Base-by-base conservation (phyloP, 1,139 yeast genomes). In the Pichia sp. region DNA sequence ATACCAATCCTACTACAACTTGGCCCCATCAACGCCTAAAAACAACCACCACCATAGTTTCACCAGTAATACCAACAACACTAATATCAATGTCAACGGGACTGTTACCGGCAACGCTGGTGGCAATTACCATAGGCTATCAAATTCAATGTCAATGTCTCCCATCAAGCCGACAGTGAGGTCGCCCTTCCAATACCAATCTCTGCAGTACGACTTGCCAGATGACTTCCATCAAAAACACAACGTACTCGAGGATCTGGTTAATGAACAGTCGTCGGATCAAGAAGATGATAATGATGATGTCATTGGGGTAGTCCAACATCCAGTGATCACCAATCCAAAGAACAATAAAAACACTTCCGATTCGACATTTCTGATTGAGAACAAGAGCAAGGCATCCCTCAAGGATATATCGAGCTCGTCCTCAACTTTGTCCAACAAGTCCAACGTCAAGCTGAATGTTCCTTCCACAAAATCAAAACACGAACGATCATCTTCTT, bases 171-270 rank as follows among this genome's bases (percentile, higher is more conserved):
- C 52, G 22, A 34, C 19, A 8, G 21, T 47, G 4, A 54, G 48
- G 44, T 51, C 53, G 23, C 69, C 69, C 4, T 65, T 65, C 53
- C 64, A 63, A 49, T 65, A 62, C 55, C 65, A 65, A 52, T 51
- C 66, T 10, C 46, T 59, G 40, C 52, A 54, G 6, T 65, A 65
- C 47, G 68, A 65, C 41, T 54, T 64, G 13, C 62, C 66, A 10
- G 60, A 62, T 9, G 52, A 51, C 39, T 51, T 51, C 42, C 54
- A 52, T 41, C n/a, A 37, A 9, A 30, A 48, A 4, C 30, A 42
- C 28, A 28, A 41, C 26, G 21, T 40, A 10, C 36, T 19, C 12
- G 45, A 44, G n/a, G 34, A 41, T 26, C 9, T 28, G n/a, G 23
- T 30, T 6, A 28, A 18, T 26, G 46, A 43, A 30, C 39, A 43